phyloP scores from a whole-genome alignment of 2,329 filamentous ascomycete species.

The Sordariomycetes sp. region DNA sequence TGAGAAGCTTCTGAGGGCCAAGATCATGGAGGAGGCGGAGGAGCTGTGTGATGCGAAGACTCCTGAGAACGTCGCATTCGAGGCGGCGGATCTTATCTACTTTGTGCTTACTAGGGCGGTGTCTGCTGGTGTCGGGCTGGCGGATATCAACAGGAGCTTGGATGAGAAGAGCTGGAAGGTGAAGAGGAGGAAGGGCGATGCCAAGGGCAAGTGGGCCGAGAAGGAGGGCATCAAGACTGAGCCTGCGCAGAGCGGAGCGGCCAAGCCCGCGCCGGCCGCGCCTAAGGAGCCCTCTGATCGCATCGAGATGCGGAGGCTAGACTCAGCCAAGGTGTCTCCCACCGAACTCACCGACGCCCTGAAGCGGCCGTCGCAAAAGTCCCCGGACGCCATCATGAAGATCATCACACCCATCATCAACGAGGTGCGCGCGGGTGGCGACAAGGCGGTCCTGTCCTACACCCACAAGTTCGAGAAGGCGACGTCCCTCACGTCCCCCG shows the following conservation, averaged over 20 bases:
- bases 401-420: slow-evolving; percentile 89
- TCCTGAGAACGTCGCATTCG: slow-evolving; percentile 77
- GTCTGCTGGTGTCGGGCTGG: slow-evolving; percentile 68
- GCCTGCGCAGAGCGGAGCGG: slow-evolving; percentile 19
- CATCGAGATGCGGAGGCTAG: slow-evolving; percentile 74
- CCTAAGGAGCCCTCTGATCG: slow-evolving; percentile 27
- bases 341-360: slow-evolving; percentile 60
- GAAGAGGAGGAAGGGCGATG: slow-evolving; percentile 83
- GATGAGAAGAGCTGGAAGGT: slow-evolving; percentile 94
- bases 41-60: slow-evolving; percentile 81
- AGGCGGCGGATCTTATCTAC: slow-evolving; percentile 90
- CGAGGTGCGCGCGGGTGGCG: slow-evolving; percentile 69
- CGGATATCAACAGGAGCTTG: slow-evolving; percentile 83
- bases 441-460: slow-evolving; percentile 79
- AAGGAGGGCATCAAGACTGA: slow-evolving; percentile 55
- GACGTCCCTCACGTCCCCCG: slow-evolving; percentile 76
- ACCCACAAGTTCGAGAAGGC: slow-evolving; percentile 98
- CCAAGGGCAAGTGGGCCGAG: slow-evolving; percentile 83
- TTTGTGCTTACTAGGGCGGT: slow-evolving; percentile 89
- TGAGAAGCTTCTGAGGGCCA: slow-evolving; percentile 75
- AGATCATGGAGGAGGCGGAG: slow-evolving; percentile 97
- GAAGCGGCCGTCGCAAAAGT: slow-evolving; percentile 84
- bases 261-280: slow-evolving; percentile 16
- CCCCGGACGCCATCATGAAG: slow-evolving; percentile 83
- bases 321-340: slow-evolving; percentile 50